Base-by-base conservation (phyloP, 2,329 filamentous ascomycete genomes). In the Metarhizium album region DNA sequence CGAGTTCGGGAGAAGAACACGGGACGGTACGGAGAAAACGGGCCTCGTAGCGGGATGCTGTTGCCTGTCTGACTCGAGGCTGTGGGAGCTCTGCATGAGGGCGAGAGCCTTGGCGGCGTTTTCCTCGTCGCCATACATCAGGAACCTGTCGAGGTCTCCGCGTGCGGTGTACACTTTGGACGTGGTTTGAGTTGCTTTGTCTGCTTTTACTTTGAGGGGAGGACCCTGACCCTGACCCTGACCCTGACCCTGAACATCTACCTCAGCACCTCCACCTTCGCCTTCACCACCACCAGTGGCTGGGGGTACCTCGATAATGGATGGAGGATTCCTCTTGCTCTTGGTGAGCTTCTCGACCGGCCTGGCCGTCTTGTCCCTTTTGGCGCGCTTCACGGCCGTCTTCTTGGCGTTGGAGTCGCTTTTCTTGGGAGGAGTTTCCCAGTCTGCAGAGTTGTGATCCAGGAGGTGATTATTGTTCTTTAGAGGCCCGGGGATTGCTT, bases 381-480 rank as follows among this genome's bases (percentile, higher is more conserved):
- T 35, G 33, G 33, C 33, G 33, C 33, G 11, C 14, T 13, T 35
- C 33, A 13, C 11, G 2, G 37, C 20, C 7, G n/a, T 20, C 22
- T 5, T 24, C 22, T 43, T 43, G 40, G 20, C 2, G 5, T 20
- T 40, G 16, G 37, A 24, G 22, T 9, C 8, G 3, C 20, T 16
- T 2, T 43, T 5, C 40, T 16, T 24, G 20, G 24, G 20, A 8
- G 3, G 11, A 18, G 29, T 35, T 18, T 54, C 49, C 60, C 60
- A 62, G 42, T 45, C 45, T 16, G 57, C 55, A 18, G 42, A 35
- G 8, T 49, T 46, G 5, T 55, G 51, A 37, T 58, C 56, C n/a
- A 63, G 53, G 3, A 27, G 9, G 48, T 63, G 61, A 2, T 55
- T 52, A 16, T 31, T 40, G 40, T 60, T 56, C 8, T 18, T 50